Conservation (phyloP, 345 rosid species). For the Laguncularia racemosa region DNA sequence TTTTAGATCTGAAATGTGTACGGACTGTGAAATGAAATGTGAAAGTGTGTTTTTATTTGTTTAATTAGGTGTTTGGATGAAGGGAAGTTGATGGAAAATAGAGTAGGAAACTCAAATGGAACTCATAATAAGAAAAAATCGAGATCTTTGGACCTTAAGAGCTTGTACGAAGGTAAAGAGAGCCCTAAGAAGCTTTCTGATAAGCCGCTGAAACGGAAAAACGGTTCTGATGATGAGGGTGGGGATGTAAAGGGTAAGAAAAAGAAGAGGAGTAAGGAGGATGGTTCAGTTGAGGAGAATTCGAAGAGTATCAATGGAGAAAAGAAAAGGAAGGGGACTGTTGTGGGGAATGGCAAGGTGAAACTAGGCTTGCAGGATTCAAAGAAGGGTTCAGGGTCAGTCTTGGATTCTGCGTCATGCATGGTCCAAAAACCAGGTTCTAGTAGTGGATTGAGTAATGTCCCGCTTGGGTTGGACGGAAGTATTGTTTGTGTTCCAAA, state of each 20-base stretch:
- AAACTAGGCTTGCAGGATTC: conserved; percentile 21
- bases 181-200: conserved; percentile 8
- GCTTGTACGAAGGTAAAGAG: conserved; percentile 56
- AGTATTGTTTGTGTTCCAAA: conserved; percentile 53
- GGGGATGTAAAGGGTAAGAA: conserved; percentile 35
- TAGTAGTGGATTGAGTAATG: conserved; percentile 31
- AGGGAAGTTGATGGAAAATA: conserved; percentile 74
- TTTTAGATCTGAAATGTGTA: conserved; percentile 57
- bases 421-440: neutral
- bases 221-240: conserved; percentile 24
- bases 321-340: conserved; percentile 33
- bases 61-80: conserved; percentile 30
- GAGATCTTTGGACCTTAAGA: conserved; percentile 91
- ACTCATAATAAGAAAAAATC: conserved; percentile 63
- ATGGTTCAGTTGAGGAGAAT: conserved; percentile 40
- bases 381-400: conserved; percentile 26
- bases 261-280: conserved; percentile 57
- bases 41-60: conserved; percentile 21
- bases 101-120: conserved; percentile 61
- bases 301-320: conserved; percentile 34
- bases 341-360: conserved; percentile 38
- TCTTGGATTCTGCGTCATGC: conserved; percentile 28
- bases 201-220: conserved; percentile 60
- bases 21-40: conserved; percentile 27
- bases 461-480: conserved; percentile 41